phyloP scores from a whole-genome alignment of 2,329 filamentous ascomycete genomes.

The Trichocomaceae sp. region DNA sequence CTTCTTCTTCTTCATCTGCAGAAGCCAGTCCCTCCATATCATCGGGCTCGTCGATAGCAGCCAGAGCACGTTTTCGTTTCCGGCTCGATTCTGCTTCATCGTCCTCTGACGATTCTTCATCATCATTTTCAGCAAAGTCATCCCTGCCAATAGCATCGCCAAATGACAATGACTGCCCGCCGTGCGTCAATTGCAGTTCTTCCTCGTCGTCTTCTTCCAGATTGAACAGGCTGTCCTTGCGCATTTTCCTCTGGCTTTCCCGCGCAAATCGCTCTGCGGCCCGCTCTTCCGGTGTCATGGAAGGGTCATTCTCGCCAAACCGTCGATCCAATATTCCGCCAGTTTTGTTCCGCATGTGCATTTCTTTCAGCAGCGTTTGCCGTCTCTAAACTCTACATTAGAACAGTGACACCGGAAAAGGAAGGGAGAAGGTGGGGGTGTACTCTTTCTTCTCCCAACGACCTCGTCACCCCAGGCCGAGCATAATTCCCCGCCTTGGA shows the following conservation, averaged over 20 bases:
- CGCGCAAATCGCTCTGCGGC: constrained; percentile 84
- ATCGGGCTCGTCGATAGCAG: constrained; percentile 34
- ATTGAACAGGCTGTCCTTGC: constrained; percentile 77
- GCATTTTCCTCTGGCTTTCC: constrained; percentile 74
- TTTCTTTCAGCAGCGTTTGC: constrained; percentile 78
- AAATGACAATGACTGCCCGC: constrained; percentile 66
- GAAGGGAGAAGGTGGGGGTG: constrained; percentile 25
- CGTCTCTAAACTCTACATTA: constrained; percentile 51
- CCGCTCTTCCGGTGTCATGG: constrained; percentile 87
- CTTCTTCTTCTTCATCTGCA: constrained; percentile 46
- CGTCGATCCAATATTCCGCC: constrained; percentile 88
- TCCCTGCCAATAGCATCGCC: constrained; percentile 52
- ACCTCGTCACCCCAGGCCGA: constrained; percentile 77
- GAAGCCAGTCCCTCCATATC: constrained; percentile 35
- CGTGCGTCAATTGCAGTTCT: constrained; percentile 69
- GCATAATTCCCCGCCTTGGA: constrained; percentile 55
- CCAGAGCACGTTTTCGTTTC: constrained; percentile 40
- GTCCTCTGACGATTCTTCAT: constrained; percentile 47
- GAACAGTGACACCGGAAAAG: too few relatives aligned
- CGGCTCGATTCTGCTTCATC: constrained; percentile 46
- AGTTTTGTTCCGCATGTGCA: constrained; percentile 82
- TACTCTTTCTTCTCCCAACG: constrained; percentile 77
- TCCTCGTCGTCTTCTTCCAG: constrained; percentile 74
- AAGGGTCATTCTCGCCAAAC: constrained; percentile 92
- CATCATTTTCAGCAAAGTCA: constrained; percentile 73